These are phyloP conservation scores for Metschnikowia matae DNA, from an alignment of 805 yeast species.

Conservation along the genomic window DNA sequence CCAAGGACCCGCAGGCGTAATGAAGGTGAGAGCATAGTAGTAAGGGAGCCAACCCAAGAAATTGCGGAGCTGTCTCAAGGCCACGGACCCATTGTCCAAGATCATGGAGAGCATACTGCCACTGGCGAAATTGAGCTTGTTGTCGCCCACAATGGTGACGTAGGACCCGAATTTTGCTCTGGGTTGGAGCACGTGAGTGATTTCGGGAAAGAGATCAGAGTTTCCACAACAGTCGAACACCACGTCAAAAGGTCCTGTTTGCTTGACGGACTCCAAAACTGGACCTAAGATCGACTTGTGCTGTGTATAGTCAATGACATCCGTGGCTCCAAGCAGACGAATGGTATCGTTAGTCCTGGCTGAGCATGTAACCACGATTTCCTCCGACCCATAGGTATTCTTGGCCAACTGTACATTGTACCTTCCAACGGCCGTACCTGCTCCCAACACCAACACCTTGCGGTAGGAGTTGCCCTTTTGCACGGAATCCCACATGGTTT, in stretches of 20 bases:
- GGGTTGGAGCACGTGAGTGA: conserved; percentile 43
- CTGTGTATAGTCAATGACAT: conserved; percentile 53
- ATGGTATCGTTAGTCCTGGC: conserved; percentile 43
- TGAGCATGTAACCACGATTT: conserved; percentile 57
- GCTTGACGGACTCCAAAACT: conserved; percentile 32
- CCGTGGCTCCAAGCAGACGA: conserved; percentile 52
- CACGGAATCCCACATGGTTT: conserved; percentile 28
- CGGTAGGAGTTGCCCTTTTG: conserved; percentile 37
- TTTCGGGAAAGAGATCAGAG: conserved; percentile 41
- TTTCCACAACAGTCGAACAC: conserved; percentile 68
- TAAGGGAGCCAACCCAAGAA: conserved; percentile 22
- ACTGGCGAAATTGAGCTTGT: conserved; percentile 30
- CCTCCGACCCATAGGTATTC: conserved; percentile 36
- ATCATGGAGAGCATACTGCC: background rate
- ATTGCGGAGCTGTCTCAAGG: conserved; percentile 10
- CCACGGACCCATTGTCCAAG: conserved; percentile 1
- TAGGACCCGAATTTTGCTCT: conserved; percentile 41
- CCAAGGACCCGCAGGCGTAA: conserved; percentile 14
- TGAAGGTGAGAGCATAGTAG: conserved; percentile 25
- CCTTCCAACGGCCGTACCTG: conserved; percentile 66
- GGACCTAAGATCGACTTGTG: conserved; percentile 30
- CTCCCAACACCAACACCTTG: conserved; percentile 65
- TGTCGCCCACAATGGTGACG: conserved; percentile 56
- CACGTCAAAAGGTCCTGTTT: conserved; percentile 47
- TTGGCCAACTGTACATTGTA: conserved; percentile 55